Evolutionary conservation across 352 stramenopile genomes (phyloP).

Genomic region (Plasmopara muralis): DNA sequence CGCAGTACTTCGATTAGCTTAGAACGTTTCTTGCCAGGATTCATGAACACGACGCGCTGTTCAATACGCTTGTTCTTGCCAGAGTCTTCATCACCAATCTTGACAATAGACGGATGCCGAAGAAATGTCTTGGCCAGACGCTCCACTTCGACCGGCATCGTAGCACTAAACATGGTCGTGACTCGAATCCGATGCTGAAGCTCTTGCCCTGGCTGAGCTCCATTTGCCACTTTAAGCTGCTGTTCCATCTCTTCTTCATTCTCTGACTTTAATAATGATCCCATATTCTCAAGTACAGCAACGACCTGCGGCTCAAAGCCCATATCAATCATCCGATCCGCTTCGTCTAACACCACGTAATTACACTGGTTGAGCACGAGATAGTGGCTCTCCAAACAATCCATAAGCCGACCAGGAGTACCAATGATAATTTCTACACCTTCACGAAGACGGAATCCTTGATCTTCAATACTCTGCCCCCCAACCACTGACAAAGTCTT

Average conservation of each 20-base stretch:
- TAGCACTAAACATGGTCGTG: constrained; percentile 98
- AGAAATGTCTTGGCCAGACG: constrained; percentile 96
- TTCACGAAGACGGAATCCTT: constrained; percentile 93
- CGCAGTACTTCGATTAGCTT: constrained; percentile 82
- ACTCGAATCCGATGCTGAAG: constrained; percentile 74
- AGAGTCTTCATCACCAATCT: constrained; percentile 96
- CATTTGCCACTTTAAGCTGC: constrained; percentile 72
- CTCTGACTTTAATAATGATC: constrained; percentile 93
- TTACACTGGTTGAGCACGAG: constrained; percentile 98
- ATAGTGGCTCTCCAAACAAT: constrained; percentile 97
- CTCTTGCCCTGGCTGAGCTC: constrained; percentile 27
- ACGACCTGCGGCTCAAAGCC: constrained; percentile 97
- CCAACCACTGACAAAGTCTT: constrained; percentile 88
- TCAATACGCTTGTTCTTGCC: constrained; percentile 98
- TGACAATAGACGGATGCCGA: constrained; percentile 94
- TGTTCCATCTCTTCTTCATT: constrained; percentile 95
- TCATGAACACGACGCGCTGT: constrained; percentile 93
- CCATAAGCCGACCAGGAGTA: constrained; percentile 96
- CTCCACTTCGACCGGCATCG: constrained; percentile 97
- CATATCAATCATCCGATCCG: constrained; percentile 97
- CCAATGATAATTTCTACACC: constrained; percentile 98
- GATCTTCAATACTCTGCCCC: constrained; percentile 94
- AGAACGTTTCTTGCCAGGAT: constrained; percentile 86
- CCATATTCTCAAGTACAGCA: constrained; percentile 96
- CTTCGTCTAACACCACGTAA: constrained; percentile 99